phyloP scores from a whole-genome alignment of 129 eudicot genomes.

The Ambrosia artemisiifolia region DNA sequence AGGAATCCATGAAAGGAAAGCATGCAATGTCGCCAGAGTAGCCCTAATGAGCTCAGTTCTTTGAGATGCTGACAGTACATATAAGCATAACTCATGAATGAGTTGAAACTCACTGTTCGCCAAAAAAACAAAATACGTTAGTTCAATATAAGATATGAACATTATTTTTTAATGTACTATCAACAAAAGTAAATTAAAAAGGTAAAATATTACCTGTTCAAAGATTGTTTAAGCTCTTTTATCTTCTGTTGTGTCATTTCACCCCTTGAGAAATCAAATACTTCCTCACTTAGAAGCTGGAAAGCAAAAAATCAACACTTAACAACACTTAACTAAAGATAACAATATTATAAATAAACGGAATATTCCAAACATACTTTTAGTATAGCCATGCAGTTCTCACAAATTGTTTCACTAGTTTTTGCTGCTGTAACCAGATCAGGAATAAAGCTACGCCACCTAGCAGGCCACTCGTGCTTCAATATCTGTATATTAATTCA shows the following conservation, averaged over 20 bases:
- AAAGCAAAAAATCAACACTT: neutral
- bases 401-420: conserved; percentile 95
- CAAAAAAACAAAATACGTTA: conserved; percentile 14
- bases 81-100: conserved; percentile 95
- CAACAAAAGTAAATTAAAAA: neutral
- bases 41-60: conserved; percentile 93
- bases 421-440: conserved; percentile 94
- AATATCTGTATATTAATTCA: conserved; percentile 49
- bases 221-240: conserved; percentile 90
- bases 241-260: conserved; percentile 99
- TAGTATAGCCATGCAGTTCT: conserved; percentile 96
- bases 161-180: neutral
- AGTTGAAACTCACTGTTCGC: conserved; percentile 89
- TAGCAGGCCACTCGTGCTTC: conserved; percentile 99
- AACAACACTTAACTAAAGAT: neutral
- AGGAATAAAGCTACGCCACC: conserved; percentile 91
- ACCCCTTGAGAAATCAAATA: conserved; percentile 98
- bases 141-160: neutral
- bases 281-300: conserved; percentile 97
- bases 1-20: conserved; percentile 99
- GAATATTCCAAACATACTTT: conserved; percentile 44
- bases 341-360: neutral
- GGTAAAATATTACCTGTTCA: conserved; percentile 58
- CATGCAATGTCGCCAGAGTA: conserved; percentile 94
- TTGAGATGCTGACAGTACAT: conserved; percentile 96